Evolutionary conservation across 257 asterid species (phyloP), one percentile per base, ranked within the genome.

Genomic region (Oldenlandia corymbosa): DNA sequence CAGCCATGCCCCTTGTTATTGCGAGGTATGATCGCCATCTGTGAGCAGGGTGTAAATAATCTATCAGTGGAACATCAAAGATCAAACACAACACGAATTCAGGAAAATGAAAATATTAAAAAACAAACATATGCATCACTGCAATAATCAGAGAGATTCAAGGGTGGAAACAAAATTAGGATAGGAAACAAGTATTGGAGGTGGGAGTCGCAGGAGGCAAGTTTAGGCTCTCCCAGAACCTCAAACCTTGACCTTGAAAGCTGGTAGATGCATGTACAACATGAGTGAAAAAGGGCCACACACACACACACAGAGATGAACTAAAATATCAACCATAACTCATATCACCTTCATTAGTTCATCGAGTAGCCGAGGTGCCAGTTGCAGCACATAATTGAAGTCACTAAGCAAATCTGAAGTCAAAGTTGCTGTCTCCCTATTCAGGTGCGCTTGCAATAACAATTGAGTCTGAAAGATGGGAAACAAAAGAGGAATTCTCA

Each of bases 1-100:
- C 98, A 91, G 71, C 96, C 95, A 47, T 85, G 95, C 69, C 94
- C 95, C 79, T 81, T 85, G 13, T 83, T 63, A 71, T 77, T 77
- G 69, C 90, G 92, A 50, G 98, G 90, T 75, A 91, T 64, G 62
- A 85, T 73, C 51, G 96, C 83, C 98, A 88, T 84, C 98, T 91
- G 87, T 41, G 64, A 23, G 39, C 36, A 41, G 67, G 18, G 50
- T 32, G 32, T 45, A 64, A 68, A 50, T 42, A 59, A n/a, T 64
- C 17, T 24, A 17, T 59, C 24, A 48, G 60, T 34, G n/a, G 45
- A 11, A 6, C 6, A 3, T 34, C 39, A 34, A 30, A 23, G 58
- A n/a, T n/a, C 14, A 21, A 51, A 32, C 24, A 11, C 42, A 27
- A 6, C 11, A 14, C 5, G 3, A 56, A 28, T 55, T 27, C 60